Evolutionary conservation across 2,329 filamentous ascomycete species (phyloP), one percentile per base, ranked within the genome.

Genomic region (Cladosporium halotolerans): DNA sequence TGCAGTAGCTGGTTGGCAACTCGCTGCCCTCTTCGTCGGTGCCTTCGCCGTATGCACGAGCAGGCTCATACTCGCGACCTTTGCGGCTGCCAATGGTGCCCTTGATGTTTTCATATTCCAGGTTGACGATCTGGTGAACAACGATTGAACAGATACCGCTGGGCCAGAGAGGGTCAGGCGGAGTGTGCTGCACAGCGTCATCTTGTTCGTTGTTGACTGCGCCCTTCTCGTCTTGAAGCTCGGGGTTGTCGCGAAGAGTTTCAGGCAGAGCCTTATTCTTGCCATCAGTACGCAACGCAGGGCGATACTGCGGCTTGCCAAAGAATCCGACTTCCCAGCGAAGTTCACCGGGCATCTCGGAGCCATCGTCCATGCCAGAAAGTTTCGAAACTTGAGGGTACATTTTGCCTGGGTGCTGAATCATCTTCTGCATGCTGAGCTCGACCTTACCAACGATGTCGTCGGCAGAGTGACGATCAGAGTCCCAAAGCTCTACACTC

Each of bases 251-350:
- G 55, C 82, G 82, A 32, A 96, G 79, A 53, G 83, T 80, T 54
- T 84, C 79, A 2, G 89, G 89, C 3, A 96, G 76, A 55, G 80
- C 84, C 55, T 83, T 79, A 67, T 96, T 87, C 72, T 89, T 89
- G 41, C 92, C 92, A 65, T 95, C 88, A 0, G 90, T 96, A 39
- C 89, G 81, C 43, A 97, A 77, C 10, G 89, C 89, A 58, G 85
- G 82, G 51, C 92, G 81, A 73, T 96, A 90, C 60, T 90, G 83
- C 1, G 91, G 89, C 73, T 96, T 96, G 62, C 85, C 85, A 63
- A 96, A 97, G 73, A 87, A 97, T 6, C 92, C 93, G 44, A 97
- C 89, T 69, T 96, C 92, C 92, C 92, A 97, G 66, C 95, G 85
- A 38, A 99, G 79, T 66, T 96, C 85, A 28, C 93, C 92, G 0